phyloP scores from a whole-genome alignment of 225 moss, liverwort and hornwort genomes.

The Physcomitrium patens region DNA sequence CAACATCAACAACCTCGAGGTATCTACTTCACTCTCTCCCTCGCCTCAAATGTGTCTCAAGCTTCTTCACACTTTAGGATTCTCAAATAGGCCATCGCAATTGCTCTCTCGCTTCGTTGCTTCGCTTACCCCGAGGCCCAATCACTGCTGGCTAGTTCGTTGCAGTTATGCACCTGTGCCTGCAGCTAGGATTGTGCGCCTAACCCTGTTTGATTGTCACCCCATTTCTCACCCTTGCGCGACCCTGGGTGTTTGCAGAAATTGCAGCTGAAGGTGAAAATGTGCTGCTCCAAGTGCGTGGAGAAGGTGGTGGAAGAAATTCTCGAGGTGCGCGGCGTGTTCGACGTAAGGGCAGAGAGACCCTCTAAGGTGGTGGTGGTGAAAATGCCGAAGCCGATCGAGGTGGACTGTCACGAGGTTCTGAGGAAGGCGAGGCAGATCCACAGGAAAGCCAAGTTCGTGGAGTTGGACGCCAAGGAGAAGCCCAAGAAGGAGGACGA shows the following conservation, averaged over 20 bases:
- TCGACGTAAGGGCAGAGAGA: conserved; percentile 46
- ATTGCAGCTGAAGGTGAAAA: conserved; percentile 42
- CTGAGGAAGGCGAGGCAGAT: conserved; percentile 36
- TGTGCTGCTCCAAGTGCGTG: conserved; percentile 48
- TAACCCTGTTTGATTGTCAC: neutral
- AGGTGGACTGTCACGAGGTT: conserved; percentile 20
- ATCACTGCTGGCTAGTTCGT: neutral
- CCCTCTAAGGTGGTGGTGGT: conserved; percentile 44
- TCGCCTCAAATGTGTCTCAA: neutral
- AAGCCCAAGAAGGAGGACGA: conserved; percentile 34
- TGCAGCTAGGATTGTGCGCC: neutral
- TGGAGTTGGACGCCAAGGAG: conserved; percentile 36
- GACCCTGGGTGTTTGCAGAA: conserved; percentile 18
- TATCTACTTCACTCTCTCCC: neutral
- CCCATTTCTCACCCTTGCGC: neutral
- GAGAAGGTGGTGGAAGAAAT: conserved; percentile 56
- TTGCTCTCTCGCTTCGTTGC: neutral
- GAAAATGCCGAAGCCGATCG: neutral
- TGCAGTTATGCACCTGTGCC: too few relatives aligned
- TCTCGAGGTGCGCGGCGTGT: conserved; percentile 37
- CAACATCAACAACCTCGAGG: conserved; percentile 38
- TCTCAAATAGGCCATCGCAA: neutral
- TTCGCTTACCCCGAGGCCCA: neutral
- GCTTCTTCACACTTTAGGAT: too few relatives aligned
- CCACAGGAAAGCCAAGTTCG: conserved; percentile 32